These are phyloP conservation scores for Cercospora brassicicola DNA, from an alignment of 2,329 filamentous ascomycete genomes.

Conservation along the genomic window DNA sequence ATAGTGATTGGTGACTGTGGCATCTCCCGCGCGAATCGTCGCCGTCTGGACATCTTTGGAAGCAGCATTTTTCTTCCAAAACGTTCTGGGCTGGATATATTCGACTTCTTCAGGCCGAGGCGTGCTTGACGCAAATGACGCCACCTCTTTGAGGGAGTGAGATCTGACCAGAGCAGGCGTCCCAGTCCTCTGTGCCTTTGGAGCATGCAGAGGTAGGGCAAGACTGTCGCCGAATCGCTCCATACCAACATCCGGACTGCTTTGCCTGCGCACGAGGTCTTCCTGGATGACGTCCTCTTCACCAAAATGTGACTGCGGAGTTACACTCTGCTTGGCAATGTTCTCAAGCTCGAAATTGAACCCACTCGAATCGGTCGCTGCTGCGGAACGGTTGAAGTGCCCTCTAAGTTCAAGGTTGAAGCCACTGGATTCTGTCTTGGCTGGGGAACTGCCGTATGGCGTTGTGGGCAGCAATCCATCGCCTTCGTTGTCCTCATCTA, in stretches of 20 bases:
- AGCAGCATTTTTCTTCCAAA: slow-evolving; percentile 18
- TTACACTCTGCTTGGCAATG: not conserved
- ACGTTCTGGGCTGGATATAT: slow-evolving; percentile 17
- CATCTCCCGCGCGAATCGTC: slow-evolving; percentile 2
- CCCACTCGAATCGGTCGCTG: not conserved
- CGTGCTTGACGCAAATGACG: not conserved
- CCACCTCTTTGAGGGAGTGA: slow-evolving; percentile 3
- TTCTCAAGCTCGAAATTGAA: slow-evolving; percentile 9
- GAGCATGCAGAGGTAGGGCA: slow-evolving; percentile 4
- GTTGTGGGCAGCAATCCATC: not conserved
- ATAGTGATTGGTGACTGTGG: slow-evolving; percentile 29
- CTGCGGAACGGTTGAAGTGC: not conserved
- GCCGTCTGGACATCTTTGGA: not conserved
- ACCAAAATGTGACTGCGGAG: not conserved
- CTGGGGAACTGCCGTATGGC: slow-evolving; percentile 3
- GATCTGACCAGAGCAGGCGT: slow-evolving; percentile 12
- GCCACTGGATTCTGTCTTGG: slow-evolving; percentile 6
- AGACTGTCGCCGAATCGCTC: slow-evolving; percentile 1
- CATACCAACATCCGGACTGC: slow-evolving; percentile 12
- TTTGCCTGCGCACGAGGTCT: not conserved
- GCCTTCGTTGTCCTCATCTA: not conserved
- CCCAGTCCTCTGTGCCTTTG: slow-evolving; percentile 7
- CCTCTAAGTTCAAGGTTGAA: slow-evolving; percentile 2
- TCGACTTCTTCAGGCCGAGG: slow-evolving; percentile 8
- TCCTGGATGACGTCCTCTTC: not conserved